Percentiles rank a stretch among this genome's conserved stretches.
phyloP scores from a whole-genome alignment of 441 rosid species.

The Adansonia rubrostipa region DNA sequence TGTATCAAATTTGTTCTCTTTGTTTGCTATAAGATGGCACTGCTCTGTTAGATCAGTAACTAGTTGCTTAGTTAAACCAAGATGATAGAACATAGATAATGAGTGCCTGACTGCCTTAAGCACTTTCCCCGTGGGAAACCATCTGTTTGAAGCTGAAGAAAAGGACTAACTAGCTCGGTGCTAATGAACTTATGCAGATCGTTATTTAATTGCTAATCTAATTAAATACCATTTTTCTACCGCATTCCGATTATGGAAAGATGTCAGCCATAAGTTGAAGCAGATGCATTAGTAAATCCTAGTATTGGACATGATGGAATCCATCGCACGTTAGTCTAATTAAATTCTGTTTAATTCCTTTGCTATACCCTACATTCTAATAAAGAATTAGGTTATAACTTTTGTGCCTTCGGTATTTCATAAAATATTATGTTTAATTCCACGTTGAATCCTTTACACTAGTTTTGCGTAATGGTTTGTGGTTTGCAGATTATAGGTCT shows the following conservation, averaged over 20 bases:
- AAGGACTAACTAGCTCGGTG: not conserved
- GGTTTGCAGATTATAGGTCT: conserved; percentile 21
- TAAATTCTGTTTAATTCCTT: not conserved
- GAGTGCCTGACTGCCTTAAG: not conserved
- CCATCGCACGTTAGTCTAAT: not conserved
- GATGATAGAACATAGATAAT: not conserved
- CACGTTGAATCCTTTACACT: not conserved
- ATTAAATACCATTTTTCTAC: not conserved
- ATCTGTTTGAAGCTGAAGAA: not conserved
- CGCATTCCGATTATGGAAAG: not conserved
- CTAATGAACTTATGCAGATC: not conserved
- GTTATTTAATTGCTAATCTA: not conserved
- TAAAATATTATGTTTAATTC: not conserved
- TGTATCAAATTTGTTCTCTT: not conserved
- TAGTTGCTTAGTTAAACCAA: not conserved
- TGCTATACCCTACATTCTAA: not conserved
- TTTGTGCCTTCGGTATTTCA: not conserved
- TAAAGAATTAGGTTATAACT: not conserved
- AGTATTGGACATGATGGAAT: not conserved
- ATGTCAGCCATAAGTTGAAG: not conserved
- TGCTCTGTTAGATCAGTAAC: not conserved
- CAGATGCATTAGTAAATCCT: not conserved
- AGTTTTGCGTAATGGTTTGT: not conserved
- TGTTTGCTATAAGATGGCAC: not conserved
- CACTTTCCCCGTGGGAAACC: not conserved